Base-by-base conservation (phyloP, 108 stramenopile species). In the Pseudonitzschia delicatissima region DNA sequence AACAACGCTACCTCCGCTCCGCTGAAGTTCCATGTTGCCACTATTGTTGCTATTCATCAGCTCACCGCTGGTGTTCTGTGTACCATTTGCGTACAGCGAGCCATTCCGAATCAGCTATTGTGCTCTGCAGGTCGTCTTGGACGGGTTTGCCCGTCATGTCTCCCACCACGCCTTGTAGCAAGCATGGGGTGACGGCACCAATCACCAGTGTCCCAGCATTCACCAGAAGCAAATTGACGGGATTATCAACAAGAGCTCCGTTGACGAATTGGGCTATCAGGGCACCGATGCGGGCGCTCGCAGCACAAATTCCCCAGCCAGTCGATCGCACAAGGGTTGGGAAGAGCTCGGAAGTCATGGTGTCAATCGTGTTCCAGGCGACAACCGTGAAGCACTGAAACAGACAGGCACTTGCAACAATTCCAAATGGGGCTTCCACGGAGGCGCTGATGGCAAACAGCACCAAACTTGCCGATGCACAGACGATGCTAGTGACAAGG, bases 311-410 rank as follows among this genome's bases (percentile, higher is more conserved):
- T 12, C 87, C 91, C 80, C 87, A 82, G 5, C 87, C 91, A 3
- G 87, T 85, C 35, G 78, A 77, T 73, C 91, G 61, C 3, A 88
- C 86, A 7, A 62, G 13, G 3, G 91, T 92, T 6, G 91, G 91
- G 67, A 88, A 92, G 5, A 86, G 74, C 60, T 92, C 91, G 20
- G 76, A 70, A 1, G 86, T 77, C 66, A 92, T 47, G 21, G 77
- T 77, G 60, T 88, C 91, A 29, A 92, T 79, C 18, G 86, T 65
- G 65, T 89, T 92, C 91, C 91, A 92, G n/a, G 83, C 76, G 1
- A 68, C 70, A 42, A 86, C 77, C 0, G 76, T 77, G 45, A 87
- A 85, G 47, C 83, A 81, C 70, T 92, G 91, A 80, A 92, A 92
- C 13, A 73, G 27, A 63, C 86, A 89, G 31, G 87, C 84, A 34